These are phyloP conservation scores for Tricladium varicosporioides DNA, from an alignment of 2,329 filamentous ascomycete species.

Conservation along the genomic window DNA sequence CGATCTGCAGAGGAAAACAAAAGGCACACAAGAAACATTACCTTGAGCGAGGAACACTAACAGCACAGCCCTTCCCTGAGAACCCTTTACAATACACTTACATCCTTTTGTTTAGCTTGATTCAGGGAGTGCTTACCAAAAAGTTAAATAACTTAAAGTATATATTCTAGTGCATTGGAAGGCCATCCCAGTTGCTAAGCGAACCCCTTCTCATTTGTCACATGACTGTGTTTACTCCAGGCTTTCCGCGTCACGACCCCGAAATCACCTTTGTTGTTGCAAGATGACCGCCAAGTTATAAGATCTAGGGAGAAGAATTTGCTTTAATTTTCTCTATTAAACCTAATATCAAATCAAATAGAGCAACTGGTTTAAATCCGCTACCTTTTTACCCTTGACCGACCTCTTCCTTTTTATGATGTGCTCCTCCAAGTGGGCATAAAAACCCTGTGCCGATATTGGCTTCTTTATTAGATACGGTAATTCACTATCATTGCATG, in stretches of 20 bases:
- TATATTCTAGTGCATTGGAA: neutral
- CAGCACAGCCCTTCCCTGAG: neutral
- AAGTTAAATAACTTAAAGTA: neutral
- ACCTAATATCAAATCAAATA: neutral
- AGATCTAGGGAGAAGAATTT: neutral
- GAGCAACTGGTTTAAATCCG: neutral
- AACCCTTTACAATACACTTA: neutral
- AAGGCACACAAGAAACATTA: no score
- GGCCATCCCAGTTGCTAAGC: neutral
- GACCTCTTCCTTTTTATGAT: neutral
- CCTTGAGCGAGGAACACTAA: no score
- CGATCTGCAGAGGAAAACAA: no score
- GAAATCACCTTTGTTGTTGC: neutral
- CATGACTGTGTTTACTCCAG: neutral
- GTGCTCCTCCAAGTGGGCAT: neutral
- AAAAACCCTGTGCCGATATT: neutral
- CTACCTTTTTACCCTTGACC: neutral
- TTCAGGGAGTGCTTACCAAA: neutral
- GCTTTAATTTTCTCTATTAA: neutral
- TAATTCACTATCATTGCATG: neutral
- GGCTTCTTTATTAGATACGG: neutral
- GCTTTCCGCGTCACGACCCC: neutral
- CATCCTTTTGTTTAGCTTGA: neutral
- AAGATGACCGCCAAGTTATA: neutral
- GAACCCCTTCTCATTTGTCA: neutral